Base-by-base conservation (phyloP, 106 monocot species). In the Acorus gramineus region DNA sequence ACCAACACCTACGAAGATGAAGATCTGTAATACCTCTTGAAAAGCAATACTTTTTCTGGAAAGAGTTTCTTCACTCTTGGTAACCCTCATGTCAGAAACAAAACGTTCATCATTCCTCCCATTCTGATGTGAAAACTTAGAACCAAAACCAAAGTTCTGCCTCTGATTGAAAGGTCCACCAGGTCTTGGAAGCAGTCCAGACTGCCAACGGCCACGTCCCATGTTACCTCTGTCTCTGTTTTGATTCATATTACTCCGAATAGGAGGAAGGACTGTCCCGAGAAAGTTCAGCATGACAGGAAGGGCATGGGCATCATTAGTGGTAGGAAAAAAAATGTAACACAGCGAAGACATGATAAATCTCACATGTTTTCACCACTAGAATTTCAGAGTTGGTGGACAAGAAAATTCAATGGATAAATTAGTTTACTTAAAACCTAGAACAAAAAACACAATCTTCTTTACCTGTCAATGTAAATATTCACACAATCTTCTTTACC, bases 11-110 rank as follows among this genome's bases (percentile, higher is more conserved):
- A 57, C 47, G 11, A 47, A 60, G 5, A 46, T 14, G 48, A 7
- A 10, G n/a, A 48, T 65, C 11, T 67, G 57, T 9, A 49, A 4
- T 77, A 98, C 98, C 92, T 98, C 85, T 55, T 98, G 98, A 66
- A 92, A 70, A 63, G 76, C 67, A 69, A 98, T 87, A n/a, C 60
- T 49, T 69, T 92, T 98, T 67, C 98, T 74, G 62, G 98, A 85
- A 45, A 98, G 77, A 65, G 98, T 98, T 66, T 98, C 92, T 80
- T 98, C 98, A 75, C 88, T 98, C 74, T 92, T 98, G 12, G 79
- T 88, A 52, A 98, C 81, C 68, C 73, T 92, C 80, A 98, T 71
- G 64, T 92, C 91, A 46, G 92, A 85, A 69, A 92, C 88, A 82
- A 92, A 98, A 4, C 83, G 81, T 61, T 98, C 98, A 67, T 80